Evolutionary conservation across 495 filamentous ascomycete genomes (phyloP).

Genomic region (Viridothelium virens): DNA sequence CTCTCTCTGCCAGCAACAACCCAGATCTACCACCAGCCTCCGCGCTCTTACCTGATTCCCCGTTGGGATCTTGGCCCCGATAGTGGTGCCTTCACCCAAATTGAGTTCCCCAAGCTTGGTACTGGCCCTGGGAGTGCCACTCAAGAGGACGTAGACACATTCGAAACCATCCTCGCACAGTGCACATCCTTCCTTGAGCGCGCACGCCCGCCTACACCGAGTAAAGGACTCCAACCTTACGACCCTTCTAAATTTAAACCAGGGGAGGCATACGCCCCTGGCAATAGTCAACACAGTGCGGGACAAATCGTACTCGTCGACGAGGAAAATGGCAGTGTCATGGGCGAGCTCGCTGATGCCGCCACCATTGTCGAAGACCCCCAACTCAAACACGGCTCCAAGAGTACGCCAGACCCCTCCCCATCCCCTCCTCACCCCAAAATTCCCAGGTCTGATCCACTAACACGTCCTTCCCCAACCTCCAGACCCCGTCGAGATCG

Average conservation of each 20-base stretch:
- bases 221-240: slow-evolving; percentile 51
- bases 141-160: slow-evolving; percentile 91
- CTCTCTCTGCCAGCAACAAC: slow-evolving; percentile 84
- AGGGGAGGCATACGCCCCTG: slow-evolving; percentile 63
- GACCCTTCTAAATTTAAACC: slow-evolving; percentile 73
- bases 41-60: slow-evolving; percentile 80
- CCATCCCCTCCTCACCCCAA: too few species aligned
- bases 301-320: slow-evolving; percentile 90
- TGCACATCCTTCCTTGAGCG: slow-evolving; percentile 90
- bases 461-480: slow-evolving; percentile 28
- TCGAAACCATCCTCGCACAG: slow-evolving; percentile 91
- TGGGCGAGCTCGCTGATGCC: slow-evolving; percentile 80
- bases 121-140: slow-evolving; percentile 53
- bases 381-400: slow-evolving; percentile 70
- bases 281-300: slow-evolving; percentile 30
- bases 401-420: slow-evolving; percentile 48
- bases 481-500: slow-evolving; percentile 76
- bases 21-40: slow-evolving; percentile 90
- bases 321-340: slow-evolving; percentile 87
- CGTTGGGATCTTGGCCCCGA: slow-evolving; percentile 86
- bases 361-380: slow-evolving; percentile 71
- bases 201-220: slow-evolving; percentile 48
- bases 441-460: slow-evolving; percentile 20
- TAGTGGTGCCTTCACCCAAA: slow-evolving; percentile 78
- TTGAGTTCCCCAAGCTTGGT: slow-evolving; percentile 75